Percentiles rank a stretch among this genome's conserved stretches.
These are phyloP conservation scores for Penicillium ucsense DNA, from an alignment of 495 filamentous ascomycete genomes.

Conservation along the genomic window DNA sequence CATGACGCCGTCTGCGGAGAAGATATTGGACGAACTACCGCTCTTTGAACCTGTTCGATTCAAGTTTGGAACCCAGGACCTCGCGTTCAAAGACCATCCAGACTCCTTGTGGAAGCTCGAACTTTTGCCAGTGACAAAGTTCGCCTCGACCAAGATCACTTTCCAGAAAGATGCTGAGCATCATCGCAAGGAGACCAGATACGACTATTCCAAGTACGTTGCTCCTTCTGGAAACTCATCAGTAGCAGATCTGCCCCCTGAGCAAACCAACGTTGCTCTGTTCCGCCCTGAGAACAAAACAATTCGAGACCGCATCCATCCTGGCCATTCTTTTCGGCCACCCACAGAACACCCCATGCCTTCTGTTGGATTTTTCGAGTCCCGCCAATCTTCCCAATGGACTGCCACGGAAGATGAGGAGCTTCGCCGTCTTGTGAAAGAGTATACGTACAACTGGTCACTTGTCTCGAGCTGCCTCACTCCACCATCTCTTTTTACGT, in stretches of 20 bases:
- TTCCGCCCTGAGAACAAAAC: conserved; percentile 85
- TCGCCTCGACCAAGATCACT: conserved; percentile 68
- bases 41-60: conserved; percentile 59
- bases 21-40: conserved; percentile 78
- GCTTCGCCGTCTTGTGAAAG: conserved; percentile 71
- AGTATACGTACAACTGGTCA: conserved; percentile 96
- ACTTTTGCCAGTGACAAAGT: conserved; percentile 79
- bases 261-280: conserved; percentile 69
- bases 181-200: conserved; percentile 67
- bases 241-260: conserved; percentile 45
- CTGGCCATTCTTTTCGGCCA: conserved; percentile 88
- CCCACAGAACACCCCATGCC: conserved; percentile 86
- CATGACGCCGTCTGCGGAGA: conserved; percentile 65
- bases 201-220: conserved; percentile 59
- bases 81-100: conserved; percentile 45
- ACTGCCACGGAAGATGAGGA: conserved; percentile 81
- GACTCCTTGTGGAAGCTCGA: conserved; percentile 67
- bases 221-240: conserved; percentile 46
- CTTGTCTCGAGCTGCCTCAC: conserved; percentile 73
- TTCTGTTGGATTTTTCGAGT: conserved; percentile 79
- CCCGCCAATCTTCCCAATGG: conserved; percentile 79
- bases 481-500: conserved; percentile 63
- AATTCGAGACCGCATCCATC: conserved; percentile 82
- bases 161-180: conserved; percentile 55
- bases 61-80: conserved; percentile 45